These are phyloP conservation scores for Cutaneotrichosporon sp. DNA, from an alignment of 1,284 basidiomycete genomes.

Conservation along the genomic window DNA sequence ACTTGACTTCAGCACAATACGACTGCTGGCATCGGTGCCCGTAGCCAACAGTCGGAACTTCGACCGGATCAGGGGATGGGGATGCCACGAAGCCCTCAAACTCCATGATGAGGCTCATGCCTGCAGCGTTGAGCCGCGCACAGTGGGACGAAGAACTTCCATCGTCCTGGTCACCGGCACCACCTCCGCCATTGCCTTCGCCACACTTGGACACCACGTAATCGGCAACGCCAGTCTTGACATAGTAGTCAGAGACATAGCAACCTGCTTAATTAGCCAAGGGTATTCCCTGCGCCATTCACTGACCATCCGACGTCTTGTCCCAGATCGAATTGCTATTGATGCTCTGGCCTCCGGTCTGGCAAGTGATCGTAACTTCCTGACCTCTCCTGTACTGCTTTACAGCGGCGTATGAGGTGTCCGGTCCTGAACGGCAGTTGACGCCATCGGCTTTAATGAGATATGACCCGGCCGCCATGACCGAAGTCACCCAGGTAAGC, in stretches of 20 bases:
- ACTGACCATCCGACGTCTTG: conserved; percentile 7
- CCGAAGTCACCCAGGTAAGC: neutral
- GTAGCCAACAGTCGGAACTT: conserved; percentile 14
- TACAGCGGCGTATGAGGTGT: neutral
- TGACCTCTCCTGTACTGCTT: neutral
- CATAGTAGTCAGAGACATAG: conserved; percentile 12
- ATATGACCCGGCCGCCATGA: neutral
- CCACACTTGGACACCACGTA: conserved; percentile 1
- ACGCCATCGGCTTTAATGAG: conserved; percentile 7
- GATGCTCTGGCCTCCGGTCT: conserved; percentile 8
- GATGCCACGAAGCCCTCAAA: conserved; percentile 9
- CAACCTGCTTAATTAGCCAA: conserved; percentile 2
- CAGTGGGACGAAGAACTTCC: conserved; percentile 1
- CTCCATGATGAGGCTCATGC: conserved; percentile 8
- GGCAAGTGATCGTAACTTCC: conserved; percentile 8
- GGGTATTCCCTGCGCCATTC: neutral
- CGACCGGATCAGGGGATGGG: conserved; percentile 7
- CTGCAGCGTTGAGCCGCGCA: conserved; percentile 4
- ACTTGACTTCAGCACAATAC: conserved; percentile 4
- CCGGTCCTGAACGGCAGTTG: conserved; percentile 12
- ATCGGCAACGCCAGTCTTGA: conserved; percentile 1
- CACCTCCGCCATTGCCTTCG: no score
- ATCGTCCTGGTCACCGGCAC: no score
- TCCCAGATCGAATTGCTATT: conserved; percentile 4
- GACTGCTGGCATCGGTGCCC: conserved; percentile 11